Evolutionary conservation across 495 filamentous ascomycete genomes (phyloP).

Genomic region (Aspergillus panamensis): DNA sequence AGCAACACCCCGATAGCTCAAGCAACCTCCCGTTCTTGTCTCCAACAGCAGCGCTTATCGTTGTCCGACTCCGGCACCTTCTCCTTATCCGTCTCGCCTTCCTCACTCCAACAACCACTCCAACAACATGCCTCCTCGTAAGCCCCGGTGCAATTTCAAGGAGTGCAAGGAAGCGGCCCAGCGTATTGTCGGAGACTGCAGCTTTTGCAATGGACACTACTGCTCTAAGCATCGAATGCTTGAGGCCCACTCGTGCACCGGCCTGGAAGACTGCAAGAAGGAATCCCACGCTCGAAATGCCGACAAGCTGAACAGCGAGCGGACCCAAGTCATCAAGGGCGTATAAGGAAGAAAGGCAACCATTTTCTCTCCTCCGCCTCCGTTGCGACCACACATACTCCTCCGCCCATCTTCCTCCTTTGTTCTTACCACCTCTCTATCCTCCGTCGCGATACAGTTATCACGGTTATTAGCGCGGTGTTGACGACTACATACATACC

Average conservation of each 20-base stretch:
- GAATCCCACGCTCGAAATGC: conserved; percentile 89
- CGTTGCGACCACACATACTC: neutral
- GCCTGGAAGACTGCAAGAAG: conserved; percentile 97
- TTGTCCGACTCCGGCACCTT: conserved; percentile 8
- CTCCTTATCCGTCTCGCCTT: conserved; percentile 9
- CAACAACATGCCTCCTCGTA: conserved; percentile 60
- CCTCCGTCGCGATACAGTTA: conserved; percentile 6
- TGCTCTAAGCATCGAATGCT: conserved; percentile 91
- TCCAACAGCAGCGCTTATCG: conserved; percentile 32
- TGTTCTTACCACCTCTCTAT: neutral
- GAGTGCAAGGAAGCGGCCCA: conserved; percentile 82
- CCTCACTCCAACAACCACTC: conserved; percentile 23
- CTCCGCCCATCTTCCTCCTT: neutral
- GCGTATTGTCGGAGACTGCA: conserved; percentile 92
- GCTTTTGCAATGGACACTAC: conserved; percentile 88
- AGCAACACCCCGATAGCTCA: neutral
- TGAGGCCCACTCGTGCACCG: conserved; percentile 88
- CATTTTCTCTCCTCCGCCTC: neutral
- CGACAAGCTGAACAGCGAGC: conserved; percentile 84
- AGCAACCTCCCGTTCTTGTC: conserved; percentile 26
- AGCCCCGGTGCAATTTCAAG: conserved; percentile 82
- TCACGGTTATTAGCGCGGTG: conserved; percentile 34
- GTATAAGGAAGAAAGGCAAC: conserved; percentile 38
- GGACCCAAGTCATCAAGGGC: conserved; percentile 69
- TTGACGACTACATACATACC: conserved; percentile 1